phyloP scores from a whole-genome alignment of 768 basidiomycete genomes.

The Sutorius australiensis region DNA sequence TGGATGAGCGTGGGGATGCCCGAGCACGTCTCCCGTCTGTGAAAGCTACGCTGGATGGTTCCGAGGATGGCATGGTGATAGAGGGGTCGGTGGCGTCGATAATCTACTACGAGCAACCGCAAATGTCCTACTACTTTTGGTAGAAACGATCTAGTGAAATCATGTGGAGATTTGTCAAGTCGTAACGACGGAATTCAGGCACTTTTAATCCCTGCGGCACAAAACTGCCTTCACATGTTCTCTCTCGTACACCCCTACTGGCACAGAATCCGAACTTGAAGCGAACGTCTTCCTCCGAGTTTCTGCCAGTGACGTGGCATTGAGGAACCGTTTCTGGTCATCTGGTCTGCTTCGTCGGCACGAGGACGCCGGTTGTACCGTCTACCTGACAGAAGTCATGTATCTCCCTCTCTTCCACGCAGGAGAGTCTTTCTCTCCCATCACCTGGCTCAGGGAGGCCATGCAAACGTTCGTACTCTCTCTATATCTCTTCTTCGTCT shows the following conservation, averaged over 20 bases:
- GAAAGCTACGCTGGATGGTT: constrained; percentile 20
- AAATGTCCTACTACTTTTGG: background rate
- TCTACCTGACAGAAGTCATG: constrained; percentile 4
- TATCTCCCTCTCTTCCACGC: constrained; percentile 20
- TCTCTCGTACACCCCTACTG: background rate
- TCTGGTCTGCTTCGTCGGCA: too few species aligned
- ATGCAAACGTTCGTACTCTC: constrained; percentile 42
- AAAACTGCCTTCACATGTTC: background rate
- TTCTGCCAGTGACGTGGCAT: background rate
- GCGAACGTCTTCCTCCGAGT: background rate
- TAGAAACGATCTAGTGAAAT: background rate
- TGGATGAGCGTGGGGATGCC: constrained; percentile 1
- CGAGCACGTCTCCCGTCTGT: constrained; percentile 1
- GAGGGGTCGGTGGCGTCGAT: background rate
- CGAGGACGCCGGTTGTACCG: too few species aligned
- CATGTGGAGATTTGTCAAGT: too few species aligned
- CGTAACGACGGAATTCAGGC: background rate
- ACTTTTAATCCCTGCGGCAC: background rate
- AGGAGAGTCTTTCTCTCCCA: constrained; percentile 12
- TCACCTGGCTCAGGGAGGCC: constrained; percentile 32
- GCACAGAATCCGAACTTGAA: background rate
- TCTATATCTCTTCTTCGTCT: constrained; percentile 40
- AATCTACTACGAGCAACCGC: background rate
- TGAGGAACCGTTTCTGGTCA: background rate
- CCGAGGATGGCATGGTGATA: constrained; percentile 23